These are phyloP conservation scores for Arachis stenosperma DNA, from an alignment of 306 rosid species.

Conservation along the genomic window DNA sequence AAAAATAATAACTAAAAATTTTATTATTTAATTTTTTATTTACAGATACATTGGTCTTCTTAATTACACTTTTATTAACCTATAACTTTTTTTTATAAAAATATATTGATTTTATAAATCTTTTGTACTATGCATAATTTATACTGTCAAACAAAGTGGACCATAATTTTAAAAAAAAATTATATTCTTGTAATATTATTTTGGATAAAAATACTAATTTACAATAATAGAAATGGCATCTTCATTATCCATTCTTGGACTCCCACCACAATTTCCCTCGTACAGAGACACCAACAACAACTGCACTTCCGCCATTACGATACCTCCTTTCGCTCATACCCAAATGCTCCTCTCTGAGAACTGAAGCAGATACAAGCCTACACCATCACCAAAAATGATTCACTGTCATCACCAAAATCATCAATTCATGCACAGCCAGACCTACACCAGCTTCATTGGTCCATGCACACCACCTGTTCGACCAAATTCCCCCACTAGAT, in stretches of 20 bases:
- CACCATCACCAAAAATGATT: conserved; percentile 58
- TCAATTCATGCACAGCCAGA: conserved; percentile 55
- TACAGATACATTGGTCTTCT: no score
- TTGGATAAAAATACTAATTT: no score
- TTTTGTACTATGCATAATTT: no score
- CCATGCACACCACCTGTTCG: conserved; percentile 63
- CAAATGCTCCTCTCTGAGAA: conserved; percentile 64
- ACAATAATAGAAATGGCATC: conserved; percentile 46
- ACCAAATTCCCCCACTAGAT: conserved; percentile 67
- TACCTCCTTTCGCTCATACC: conserved; percentile 60
- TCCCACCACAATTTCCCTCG: conserved; percentile 47
- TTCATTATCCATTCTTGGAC: conserved; percentile 46
- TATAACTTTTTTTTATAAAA: no score
- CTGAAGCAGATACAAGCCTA: conserved; percentile 80
- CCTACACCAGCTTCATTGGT: conserved; percentile 57
- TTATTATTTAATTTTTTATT: no score
- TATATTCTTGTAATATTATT: no score
- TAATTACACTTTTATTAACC: no score
- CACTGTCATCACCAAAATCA: conserved; percentile 60
- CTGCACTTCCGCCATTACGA: conserved; percentile 30
- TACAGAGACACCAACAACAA: conserved; percentile 31
- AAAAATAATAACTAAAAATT: no score
- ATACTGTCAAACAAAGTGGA: no score
- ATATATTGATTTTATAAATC: no score
- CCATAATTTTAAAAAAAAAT: no score